Conservation (phyloP, 2,329 filamentous ascomycete genomes). For the Pseudogymnoascus sp. region DNA sequence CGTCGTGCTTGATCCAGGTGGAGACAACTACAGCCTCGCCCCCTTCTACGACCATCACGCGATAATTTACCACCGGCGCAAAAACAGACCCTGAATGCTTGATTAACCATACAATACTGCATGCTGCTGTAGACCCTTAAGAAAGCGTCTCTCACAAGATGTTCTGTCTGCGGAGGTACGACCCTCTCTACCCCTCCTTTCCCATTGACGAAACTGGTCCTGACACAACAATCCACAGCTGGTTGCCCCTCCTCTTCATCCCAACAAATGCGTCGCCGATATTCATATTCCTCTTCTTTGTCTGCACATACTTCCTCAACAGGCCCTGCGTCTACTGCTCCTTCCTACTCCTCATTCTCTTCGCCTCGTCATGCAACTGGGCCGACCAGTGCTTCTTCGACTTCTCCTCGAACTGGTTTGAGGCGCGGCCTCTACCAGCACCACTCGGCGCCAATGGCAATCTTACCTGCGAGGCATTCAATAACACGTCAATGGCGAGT, state of each 20-base stretch:
- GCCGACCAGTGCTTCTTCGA: constrained; percentile 89
- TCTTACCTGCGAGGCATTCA: constrained; percentile 19
- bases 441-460: constrained; percentile 16
- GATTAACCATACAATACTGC: neutral
- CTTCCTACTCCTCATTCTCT: constrained; percentile 87
- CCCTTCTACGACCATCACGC: neutral
- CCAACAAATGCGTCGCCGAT: constrained; percentile 77
- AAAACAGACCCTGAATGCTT: neutral
- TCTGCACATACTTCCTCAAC: constrained; percentile 92
- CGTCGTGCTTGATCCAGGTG: neutral
- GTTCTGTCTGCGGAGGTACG: constrained; percentile 56
- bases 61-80: neutral
- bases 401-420: constrained; percentile 85
- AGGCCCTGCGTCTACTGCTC: constrained; percentile 97
- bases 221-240: constrained; percentile 42
- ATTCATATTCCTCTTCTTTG: constrained; percentile 82
- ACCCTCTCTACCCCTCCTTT: neutral
- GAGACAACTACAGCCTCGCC: neutral
- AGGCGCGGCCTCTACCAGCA: constrained; percentile 49
- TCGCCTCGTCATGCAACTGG: constrained; percentile 86
- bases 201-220: constrained; percentile 1
- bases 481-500: constrained; percentile 22
- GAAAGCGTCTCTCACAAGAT: constrained; percentile 31
- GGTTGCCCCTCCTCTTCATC: constrained; percentile 82
- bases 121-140: neutral